Base-by-base conservation (phyloP, 208 protist species). In the Trypanosoma lewisi region DNA sequence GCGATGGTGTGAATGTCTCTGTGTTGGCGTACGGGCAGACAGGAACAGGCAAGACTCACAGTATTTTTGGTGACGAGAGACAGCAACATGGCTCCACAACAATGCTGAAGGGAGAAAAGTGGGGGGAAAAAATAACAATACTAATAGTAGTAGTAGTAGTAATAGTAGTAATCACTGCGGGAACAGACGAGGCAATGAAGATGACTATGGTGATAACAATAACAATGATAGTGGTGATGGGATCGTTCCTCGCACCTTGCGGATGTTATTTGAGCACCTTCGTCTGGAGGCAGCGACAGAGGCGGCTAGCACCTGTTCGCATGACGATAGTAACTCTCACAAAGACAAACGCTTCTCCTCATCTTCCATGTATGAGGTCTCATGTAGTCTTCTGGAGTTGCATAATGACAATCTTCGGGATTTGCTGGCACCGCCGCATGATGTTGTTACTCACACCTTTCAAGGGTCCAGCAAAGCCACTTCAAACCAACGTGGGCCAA, bases 1-100 rank as follows among this genome's bases (percentile, higher is more conserved):
- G 85, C 14, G 71, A 77, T 47, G 85, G 82, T 6, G 58, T 73
- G 21, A 82, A 78, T 63, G 72, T 81, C 9, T 82, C 67, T 14
- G 68, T 94, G 16, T 27, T 91, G 27, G 83, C 82, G 2, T 83
- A 85, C 49, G 87, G 87, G 5, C 68, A 83, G 27, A 85, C 82
- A 11, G 82, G 84, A 30, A 79, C 65, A 42, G 87, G 87, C 28
- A 94, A 94, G 58, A 89, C 81, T 14, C 71, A 83, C 65, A 85
- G 83, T 16, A 88, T 91, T 30, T n/a, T 89, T 2, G 86, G 86
- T 16, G 37, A 39, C 6, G 56, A 53, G 23, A 39, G 25, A 16
- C 14, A 44, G 28, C 16, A 53, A 52, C 0, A 12, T 27, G n/a
- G 21, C 51, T 44, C n/a, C 33, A 27, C 34, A 11, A 14, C 25